Conservation (phyloP, 1,284 basidiomycete species). For the Papiliotrema flavescens region DNA sequence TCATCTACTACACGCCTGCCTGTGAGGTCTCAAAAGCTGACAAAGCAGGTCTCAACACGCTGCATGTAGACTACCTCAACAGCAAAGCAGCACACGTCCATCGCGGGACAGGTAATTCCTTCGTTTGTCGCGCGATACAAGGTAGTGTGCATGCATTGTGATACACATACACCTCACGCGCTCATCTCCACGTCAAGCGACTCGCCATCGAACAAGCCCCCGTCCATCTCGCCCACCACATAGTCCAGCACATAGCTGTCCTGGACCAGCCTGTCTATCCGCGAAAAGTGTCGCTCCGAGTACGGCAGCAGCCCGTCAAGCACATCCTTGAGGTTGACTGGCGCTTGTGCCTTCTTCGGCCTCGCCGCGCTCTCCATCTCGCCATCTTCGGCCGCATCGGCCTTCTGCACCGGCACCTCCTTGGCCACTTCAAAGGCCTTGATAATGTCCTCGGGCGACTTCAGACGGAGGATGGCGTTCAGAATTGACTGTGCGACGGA, state of each 20-base stretch:
- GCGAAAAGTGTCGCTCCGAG: conserved; percentile 81
- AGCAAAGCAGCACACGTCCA: too few relatives aligned
- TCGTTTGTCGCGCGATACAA: background rate
- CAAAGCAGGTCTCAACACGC: too few relatives aligned
- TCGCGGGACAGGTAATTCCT: too few relatives aligned
- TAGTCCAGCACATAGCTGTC: conserved; percentile 94
- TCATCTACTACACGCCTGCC: too few relatives aligned
- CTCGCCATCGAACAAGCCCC: conserved; percentile 42
- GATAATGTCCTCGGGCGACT: conserved; percentile 67
- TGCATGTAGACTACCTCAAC: too few relatives aligned
- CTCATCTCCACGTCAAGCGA: conserved; percentile 34
- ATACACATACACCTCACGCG: background rate
- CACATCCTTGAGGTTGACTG: conserved; percentile 61
- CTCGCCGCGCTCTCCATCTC: conserved; percentile 18
- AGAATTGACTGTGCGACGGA: conserved; percentile 82
- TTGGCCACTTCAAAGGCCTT: conserved; percentile 58
- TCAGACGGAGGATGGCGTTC: conserved; percentile 73
- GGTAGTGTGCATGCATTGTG: background rate
- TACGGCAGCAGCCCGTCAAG: conserved; percentile 86
- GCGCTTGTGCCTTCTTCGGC: conserved; percentile 18
- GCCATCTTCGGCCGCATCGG: conserved; percentile 35
- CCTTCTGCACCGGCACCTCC: conserved; percentile 19
- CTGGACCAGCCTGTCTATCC: conserved; percentile 81
- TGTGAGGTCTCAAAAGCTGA: too few relatives aligned
- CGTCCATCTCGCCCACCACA: conserved; percentile 87